phyloP scores from a whole-genome alignment of 371 early-diverging fungal genomes.

The Modicella reniformis region DNA sequence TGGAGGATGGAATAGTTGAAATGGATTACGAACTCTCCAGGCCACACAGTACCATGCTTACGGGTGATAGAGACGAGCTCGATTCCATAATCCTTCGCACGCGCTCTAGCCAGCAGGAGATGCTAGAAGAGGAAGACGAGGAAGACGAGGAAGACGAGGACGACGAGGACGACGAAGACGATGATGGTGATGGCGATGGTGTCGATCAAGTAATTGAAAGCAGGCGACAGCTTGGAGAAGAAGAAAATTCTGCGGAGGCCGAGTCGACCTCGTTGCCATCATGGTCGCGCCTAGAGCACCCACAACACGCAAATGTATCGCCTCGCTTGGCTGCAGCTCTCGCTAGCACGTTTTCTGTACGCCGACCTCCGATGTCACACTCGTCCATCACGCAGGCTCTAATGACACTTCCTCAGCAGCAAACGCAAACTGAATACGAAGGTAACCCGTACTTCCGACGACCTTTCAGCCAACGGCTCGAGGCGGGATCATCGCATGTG shows the following conservation, averaged over 20 bases:
- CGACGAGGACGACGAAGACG: slow-evolving; percentile 9
- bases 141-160: slow-evolving; percentile 31
- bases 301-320: slow-evolving; percentile 41
- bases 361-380: slow-evolving; percentile 15
- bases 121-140: slow-evolving; percentile 9
- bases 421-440: slow-evolving; percentile 21
- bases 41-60: background rate
- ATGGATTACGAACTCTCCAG: slow-evolving; percentile 17
- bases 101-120: slow-evolving; percentile 10
- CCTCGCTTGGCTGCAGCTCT: slow-evolving; percentile 47
- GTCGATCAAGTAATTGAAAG: slow-evolving; percentile 34
- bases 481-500: background rate
- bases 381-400: slow-evolving; percentile 28
- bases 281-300: slow-evolving; percentile 21
- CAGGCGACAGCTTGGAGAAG: slow-evolving; percentile 8
- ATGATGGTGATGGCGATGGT: slow-evolving; percentile 31
- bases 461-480: background rate
- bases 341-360: slow-evolving; percentile 10
- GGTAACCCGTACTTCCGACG: slow-evolving; percentile 45
- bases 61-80: slow-evolving; percentile 14
- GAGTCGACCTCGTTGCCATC: slow-evolving; percentile 13
- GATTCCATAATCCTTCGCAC: slow-evolving; percentile 1
- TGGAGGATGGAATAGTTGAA: slow-evolving; percentile 3
- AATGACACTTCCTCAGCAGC: slow-evolving; percentile 15
- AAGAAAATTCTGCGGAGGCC: slow-evolving; percentile 6